Percentiles rank a stretch among this genome's conserved stretches.
Conservation (phyloP, 208 protist genomes). For the Trichomonas gallinae region DNA sequence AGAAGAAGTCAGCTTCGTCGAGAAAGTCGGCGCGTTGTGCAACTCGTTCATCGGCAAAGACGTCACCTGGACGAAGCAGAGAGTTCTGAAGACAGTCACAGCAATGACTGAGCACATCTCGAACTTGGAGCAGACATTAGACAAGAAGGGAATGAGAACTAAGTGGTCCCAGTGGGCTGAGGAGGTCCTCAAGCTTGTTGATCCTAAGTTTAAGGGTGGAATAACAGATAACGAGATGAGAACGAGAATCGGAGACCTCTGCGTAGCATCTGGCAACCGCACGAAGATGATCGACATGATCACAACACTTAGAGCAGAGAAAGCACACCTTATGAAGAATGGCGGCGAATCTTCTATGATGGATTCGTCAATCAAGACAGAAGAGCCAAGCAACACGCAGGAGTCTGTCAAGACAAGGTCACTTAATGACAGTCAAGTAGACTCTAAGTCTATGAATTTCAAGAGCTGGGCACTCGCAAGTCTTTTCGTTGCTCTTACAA, state of each 20-base stretch:
- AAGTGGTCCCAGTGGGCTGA: neutral
- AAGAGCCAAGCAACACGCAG: neutral
- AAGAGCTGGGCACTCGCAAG: neutral
- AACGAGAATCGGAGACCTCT: neutral
- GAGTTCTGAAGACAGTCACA: neutral
- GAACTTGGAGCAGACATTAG: neutral
- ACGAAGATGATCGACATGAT: neutral
- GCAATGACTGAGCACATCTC: neutral
- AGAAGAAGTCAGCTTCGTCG: neutral
- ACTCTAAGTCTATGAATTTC: neutral
- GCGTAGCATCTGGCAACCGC: neutral
- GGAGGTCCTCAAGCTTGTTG: neutral
- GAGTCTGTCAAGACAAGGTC: too few relatives aligned
- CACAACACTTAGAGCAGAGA: neutral
- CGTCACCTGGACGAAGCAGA: neutral
- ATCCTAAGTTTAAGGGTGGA: neutral
- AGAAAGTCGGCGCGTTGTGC: neutral
- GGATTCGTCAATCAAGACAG: neutral
- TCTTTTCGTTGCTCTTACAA: neutral
- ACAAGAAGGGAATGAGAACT: neutral
- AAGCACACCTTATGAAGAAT: neutral
- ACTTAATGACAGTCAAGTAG: too few relatives aligned
- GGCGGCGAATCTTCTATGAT: neutral
- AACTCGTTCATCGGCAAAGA: neutral
- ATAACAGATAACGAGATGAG: neutral